Percentiles rank a stretch among this genome's conserved stretches.
Conservation (phyloP, 176 grass and related monocot genomes). For the Urochloa ruziziensis region DNA sequence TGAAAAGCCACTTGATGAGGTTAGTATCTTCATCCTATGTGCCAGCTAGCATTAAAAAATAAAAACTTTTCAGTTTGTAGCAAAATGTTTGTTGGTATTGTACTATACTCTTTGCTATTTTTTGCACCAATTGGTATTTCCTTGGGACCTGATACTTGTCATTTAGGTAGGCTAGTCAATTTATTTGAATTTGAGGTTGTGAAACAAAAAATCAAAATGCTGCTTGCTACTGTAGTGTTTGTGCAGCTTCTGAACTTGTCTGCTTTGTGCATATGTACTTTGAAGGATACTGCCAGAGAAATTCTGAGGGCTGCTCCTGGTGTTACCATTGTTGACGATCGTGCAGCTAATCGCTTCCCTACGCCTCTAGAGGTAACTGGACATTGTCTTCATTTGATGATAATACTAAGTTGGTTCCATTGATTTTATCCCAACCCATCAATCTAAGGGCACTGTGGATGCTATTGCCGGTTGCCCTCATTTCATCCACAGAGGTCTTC, state of each 20-base stretch:
- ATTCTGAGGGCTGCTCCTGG: conserved; percentile 86
- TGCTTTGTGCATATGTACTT: conserved; percentile 25
- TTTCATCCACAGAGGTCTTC: neutral
- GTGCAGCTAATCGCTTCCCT: conserved; percentile 74
- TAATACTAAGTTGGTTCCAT: neutral
- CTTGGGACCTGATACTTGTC: neutral
- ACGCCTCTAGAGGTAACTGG: conserved; percentile 71
- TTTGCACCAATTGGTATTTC: neutral
- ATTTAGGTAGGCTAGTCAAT: neutral
- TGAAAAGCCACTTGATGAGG: conserved; percentile 94
- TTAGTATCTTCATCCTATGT: conserved; percentile 31
- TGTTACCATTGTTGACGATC: conserved; percentile 76
- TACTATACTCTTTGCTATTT: neutral
- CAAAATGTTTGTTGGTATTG: neutral
- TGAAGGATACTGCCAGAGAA: conserved; percentile 78
- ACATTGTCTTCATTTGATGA: neutral
- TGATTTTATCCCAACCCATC: neutral
- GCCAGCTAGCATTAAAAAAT: neutral
- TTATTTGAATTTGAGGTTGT: neutral
- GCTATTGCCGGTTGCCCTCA: neutral
- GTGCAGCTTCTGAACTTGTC: conserved; percentile 33
- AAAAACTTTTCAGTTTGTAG: neutral
- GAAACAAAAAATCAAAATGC: neutral
- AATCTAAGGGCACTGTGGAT: neutral
- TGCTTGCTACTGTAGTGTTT: neutral